Evolutionary conservation across 371 early-diverging fungal species (phyloP).

Genomic region (Nosema muscidifuracis): DNA sequence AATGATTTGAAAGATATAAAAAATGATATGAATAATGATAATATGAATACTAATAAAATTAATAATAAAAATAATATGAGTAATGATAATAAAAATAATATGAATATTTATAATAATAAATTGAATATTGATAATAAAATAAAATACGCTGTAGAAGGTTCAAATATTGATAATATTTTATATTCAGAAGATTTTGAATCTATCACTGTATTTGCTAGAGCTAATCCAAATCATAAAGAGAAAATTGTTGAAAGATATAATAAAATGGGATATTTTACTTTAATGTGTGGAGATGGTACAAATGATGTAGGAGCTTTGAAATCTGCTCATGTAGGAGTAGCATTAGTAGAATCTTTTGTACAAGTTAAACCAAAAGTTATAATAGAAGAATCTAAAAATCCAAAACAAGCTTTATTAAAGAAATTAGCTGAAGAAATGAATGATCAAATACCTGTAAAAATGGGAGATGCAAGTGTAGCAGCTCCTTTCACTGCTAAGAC

Average conservation of each 20-base stretch:
- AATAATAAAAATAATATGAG: too few relatives aligned
- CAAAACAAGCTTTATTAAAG: slow-evolving; percentile 4
- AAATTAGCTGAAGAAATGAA: slow-evolving; percentile 35
- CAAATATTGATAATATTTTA: slow-evolving; percentile 33
- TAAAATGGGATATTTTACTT: slow-evolving; percentile 76
- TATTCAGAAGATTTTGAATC: slow-evolving; percentile 28
- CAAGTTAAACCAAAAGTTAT: slow-evolving; percentile 62
- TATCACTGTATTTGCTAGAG: slow-evolving; percentile 83
- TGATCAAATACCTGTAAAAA: slow-evolving; percentile 75
- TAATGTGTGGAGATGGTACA: slow-evolving; percentile 99
- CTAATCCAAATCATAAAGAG: slow-evolving; percentile 92
- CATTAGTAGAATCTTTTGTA: slow-evolving; percentile 77
- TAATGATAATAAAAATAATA: too few relatives aligned
- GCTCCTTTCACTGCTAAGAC: slow-evolving; percentile 97
- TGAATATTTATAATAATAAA: too few relatives aligned
- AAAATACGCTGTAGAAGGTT: slow-evolving; percentile 23
- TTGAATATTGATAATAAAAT: too few relatives aligned
- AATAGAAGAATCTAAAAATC: background rate
- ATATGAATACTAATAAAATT: too few relatives aligned
- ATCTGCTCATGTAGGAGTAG: slow-evolving; percentile 93
- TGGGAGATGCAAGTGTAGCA: slow-evolving; percentile 98
- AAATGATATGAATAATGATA: too few relatives aligned
- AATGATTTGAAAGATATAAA: too few relatives aligned
- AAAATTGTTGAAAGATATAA: slow-evolving; percentile 80
- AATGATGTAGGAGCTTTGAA: slow-evolving; percentile 99